Conservation (phyloP, 768 basidiomycete species). For the Fomitopsis pulvina region DNA sequence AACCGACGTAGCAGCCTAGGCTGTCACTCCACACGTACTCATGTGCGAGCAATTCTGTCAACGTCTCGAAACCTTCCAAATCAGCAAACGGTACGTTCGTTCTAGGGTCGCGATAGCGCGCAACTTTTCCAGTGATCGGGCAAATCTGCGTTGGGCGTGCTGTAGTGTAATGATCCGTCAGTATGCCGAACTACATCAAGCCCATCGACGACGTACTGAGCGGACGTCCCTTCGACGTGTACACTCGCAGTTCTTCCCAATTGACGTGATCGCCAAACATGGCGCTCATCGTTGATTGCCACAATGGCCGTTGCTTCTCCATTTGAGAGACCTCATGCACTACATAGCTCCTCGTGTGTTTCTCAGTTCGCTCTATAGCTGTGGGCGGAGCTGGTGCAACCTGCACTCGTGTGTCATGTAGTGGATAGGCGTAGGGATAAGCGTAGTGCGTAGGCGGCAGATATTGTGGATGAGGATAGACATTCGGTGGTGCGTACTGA, state of each 20-base stretch:
- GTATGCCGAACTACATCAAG: constrained; percentile 6
- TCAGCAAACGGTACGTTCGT: constrained; percentile 78
- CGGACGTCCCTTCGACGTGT: constrained; percentile 58
- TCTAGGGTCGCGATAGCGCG: constrained; percentile 74
- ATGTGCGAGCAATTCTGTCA: constrained; percentile 57
- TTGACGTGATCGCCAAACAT: constrained; percentile 82
- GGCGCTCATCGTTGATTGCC: constrained; percentile 72
- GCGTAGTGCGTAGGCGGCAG: background rate
- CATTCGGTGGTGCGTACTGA: background rate
- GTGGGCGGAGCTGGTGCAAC: constrained; percentile 7
- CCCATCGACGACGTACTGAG: constrained; percentile 35
- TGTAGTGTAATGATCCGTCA: constrained; percentile 21
- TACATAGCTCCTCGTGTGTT: constrained; percentile 61
- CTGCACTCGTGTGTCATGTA: background rate
- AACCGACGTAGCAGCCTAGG: constrained; percentile 27
- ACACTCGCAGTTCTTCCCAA: constrained; percentile 71
- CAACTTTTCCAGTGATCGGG: constrained; percentile 71
- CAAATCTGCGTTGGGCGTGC: constrained; percentile 64
- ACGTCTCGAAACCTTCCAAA: constrained; percentile 51
- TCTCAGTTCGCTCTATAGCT: constrained; percentile 35
- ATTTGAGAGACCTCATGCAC: constrained; percentile 56
- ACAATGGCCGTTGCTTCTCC: constrained; percentile 43
- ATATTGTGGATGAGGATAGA: background rate
- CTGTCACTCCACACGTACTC: constrained; percentile 59
- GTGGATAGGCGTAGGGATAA: background rate